phyloP scores from a whole-genome alignment of 2,329 filamentous ascomycete genomes.

The Talaromyces sp. region DNA sequence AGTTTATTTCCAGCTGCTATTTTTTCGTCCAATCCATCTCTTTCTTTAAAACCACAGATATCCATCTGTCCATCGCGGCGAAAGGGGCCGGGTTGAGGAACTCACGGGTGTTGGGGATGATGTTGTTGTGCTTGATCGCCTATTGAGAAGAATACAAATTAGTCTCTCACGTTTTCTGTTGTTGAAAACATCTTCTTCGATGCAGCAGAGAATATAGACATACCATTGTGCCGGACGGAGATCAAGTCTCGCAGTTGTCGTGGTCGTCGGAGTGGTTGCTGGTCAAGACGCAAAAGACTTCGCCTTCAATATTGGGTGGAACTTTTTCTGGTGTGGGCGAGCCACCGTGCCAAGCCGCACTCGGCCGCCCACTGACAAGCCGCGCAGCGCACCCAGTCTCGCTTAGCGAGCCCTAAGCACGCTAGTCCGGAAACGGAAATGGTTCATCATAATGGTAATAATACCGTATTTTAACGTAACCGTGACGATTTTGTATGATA shows the following conservation, averaged over 20 bases:
- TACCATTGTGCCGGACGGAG: constrained; percentile 51
- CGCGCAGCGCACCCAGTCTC: constrained; percentile 16
- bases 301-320: constrained; percentile 31
- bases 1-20: not conserved
- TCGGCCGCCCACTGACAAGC: constrained; percentile 24
- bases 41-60: not conserved
- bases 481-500: not conserved
- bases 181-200: not conserved
- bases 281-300: constrained; percentile 38
- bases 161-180: not conserved
- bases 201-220: constrained; percentile 20
- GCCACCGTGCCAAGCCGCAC: constrained; percentile 22
- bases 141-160: constrained; percentile 29
- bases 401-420: constrained; percentile 40
- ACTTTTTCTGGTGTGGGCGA: constrained; percentile 38
- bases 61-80: not conserved
- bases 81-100: constrained; percentile 15
- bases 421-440: not conserved
- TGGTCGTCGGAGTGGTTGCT: constrained; percentile 39
- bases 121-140: constrained; percentile 99
- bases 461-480: not conserved
- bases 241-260: constrained; percentile 45
- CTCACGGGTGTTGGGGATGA: constrained; percentile 93
- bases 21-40: not conserved
- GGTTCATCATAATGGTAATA: not conserved